Conservation (phyloP, 176 grass and related monocot species). For the Tuctoria greenei region DNA sequence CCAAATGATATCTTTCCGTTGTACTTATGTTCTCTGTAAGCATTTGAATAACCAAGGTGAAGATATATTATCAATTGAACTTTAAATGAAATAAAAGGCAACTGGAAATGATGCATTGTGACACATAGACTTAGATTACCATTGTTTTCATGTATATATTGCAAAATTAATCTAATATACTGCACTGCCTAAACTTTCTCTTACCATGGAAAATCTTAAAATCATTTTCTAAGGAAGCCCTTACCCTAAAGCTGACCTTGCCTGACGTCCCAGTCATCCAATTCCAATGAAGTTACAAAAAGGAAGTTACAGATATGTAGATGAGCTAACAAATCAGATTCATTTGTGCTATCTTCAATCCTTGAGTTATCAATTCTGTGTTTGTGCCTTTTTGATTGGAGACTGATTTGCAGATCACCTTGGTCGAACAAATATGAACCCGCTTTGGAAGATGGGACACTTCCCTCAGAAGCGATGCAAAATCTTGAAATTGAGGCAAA, state of each 20-base stretch:
- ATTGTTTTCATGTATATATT: neutral
- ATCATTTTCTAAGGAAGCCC: neutral
- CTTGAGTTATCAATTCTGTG: neutral
- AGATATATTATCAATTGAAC: neutral
- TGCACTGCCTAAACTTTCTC: neutral
- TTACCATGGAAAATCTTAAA: neutral
- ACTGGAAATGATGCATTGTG: neutral
- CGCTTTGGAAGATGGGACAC: constrained; percentile 82
- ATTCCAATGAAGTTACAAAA: neutral
- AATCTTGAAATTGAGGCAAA: constrained; percentile 93
- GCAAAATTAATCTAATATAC: neutral
- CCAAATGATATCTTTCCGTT: neutral
- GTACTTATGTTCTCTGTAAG: constrained; percentile 5
- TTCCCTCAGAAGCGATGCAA: constrained; percentile 71
- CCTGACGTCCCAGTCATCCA: neutral
- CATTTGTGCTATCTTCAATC: neutral
- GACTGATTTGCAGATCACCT: constrained; percentile 66
- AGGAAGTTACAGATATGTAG: neutral
- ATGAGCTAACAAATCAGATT: neutral
- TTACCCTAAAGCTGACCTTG: neutral
- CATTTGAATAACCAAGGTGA: neutral
- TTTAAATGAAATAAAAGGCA: neutral
- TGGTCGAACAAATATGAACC: constrained; percentile 94
- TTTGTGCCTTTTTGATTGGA: constrained; percentile 12
- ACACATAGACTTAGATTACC: neutral